Conservation (phyloP, 345 rosid species). For the Pugionium dolabratum region DNA sequence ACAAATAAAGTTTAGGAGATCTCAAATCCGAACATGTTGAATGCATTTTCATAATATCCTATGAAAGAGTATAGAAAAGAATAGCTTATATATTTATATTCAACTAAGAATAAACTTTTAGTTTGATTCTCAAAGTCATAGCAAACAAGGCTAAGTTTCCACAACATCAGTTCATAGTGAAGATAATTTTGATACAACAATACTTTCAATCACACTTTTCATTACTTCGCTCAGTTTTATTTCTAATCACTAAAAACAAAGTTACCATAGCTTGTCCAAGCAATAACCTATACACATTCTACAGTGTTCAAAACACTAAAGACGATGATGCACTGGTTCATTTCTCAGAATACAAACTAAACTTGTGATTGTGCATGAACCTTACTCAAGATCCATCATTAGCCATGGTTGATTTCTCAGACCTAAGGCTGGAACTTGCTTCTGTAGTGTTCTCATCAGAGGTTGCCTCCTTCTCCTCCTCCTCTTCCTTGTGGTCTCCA, state of each 20-base stretch:
- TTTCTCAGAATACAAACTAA: constrained; percentile 19
- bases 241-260: constrained; percentile 32
- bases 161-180: constrained; percentile 23
- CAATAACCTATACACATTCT: constrained; percentile 34
- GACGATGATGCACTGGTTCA: constrained; percentile 14
- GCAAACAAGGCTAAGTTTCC: constrained; percentile 6
- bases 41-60: too few species aligned
- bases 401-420: constrained; percentile 49
- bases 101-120: neutral
- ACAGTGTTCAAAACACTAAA: constrained; percentile 26
- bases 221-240: constrained; percentile 26
- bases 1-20: too few species aligned
- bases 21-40: too few species aligned
- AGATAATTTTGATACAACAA: constrained; percentile 22
- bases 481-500: constrained; percentile 53
- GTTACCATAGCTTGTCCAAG: constrained; percentile 27
- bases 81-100: too few species aligned
- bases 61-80: too few species aligned
- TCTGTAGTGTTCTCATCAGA: constrained; percentile 59
- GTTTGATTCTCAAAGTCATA: neutral
- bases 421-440: constrained; percentile 60
- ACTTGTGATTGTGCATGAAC: constrained; percentile 17
- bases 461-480: constrained; percentile 41
- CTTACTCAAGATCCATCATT: constrained; percentile 50
- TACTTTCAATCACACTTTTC: constrained; percentile 25